A percentile compares a stretch with the other conserved stretches of the same genome.
phyloP scores from a whole-genome alignment of 345 rosid species.

The Draba incana region DNA sequence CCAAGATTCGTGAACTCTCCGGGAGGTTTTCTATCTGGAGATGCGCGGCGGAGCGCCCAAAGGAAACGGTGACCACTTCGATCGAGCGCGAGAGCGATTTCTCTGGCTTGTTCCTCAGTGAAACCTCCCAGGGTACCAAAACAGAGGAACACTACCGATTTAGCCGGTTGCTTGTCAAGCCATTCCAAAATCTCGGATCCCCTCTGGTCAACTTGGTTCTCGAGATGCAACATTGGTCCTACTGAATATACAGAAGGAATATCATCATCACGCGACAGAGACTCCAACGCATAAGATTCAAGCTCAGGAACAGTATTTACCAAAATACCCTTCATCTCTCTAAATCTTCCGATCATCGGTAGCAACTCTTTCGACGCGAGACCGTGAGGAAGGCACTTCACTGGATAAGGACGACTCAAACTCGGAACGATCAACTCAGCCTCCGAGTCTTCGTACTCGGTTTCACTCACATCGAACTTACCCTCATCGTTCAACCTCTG shows the following conservation, averaged over 20 bases:
- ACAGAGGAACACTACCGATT: constrained; percentile 64
- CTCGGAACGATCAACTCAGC: constrained; percentile 35
- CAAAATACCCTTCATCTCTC: constrained; percentile 48
- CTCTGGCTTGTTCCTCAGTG: constrained; percentile 46
- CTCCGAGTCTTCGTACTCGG: constrained; percentile 42
- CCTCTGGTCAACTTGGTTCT: constrained; percentile 4
- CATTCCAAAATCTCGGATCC: constrained; percentile 44
- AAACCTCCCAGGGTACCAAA: constrained; percentile 72
- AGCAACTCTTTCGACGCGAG: not conserved
- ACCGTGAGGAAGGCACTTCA: constrained; percentile 37
- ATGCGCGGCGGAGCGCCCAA: constrained; percentile 56
- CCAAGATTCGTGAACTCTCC: constrained; percentile 19
- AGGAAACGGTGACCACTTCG: constrained; percentile 46
- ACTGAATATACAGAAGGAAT: constrained; percentile 43
- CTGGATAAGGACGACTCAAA: constrained; percentile 41
- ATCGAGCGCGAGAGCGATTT: constrained; percentile 51
- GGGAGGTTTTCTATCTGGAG: constrained; percentile 30
- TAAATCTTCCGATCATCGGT: not conserved
- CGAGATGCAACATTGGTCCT: constrained; percentile 54
- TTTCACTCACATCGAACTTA: not conserved
- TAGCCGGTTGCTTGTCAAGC: constrained; percentile 55
- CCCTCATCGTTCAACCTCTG: constrained; percentile 23
- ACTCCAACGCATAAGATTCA: constrained; percentile 38
- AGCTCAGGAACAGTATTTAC: constrained; percentile 51
- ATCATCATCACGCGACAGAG: constrained; percentile 7